phyloP scores from a whole-genome alignment of 2,329 filamentous ascomycete genomes.

The Colletotrichum paranaense region DNA sequence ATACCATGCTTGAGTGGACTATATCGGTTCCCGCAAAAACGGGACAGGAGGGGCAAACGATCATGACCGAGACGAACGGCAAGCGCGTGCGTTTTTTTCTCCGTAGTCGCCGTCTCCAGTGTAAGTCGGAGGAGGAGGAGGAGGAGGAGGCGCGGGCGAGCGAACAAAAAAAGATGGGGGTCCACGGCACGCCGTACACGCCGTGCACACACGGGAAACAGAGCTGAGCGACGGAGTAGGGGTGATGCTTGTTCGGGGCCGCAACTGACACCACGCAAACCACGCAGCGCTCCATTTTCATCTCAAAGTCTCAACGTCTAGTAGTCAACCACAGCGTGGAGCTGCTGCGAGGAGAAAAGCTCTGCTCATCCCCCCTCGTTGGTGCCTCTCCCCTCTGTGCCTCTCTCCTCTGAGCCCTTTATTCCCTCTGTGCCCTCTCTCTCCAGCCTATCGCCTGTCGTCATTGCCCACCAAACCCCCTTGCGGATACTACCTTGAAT shows the following conservation, averaged over 20 bases:
- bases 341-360: background rate
- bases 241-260: slow-evolving; percentile 32
- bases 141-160: background rate
- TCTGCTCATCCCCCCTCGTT: background rate
- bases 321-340: background rate
- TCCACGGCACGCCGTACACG: background rate
- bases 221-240: slow-evolving; percentile 21
- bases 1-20: background rate
- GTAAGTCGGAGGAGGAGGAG: background rate
- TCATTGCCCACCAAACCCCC: background rate
- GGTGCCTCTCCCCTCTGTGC: background rate
- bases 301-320: background rate
- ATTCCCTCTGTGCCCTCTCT: background rate
- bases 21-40: background rate
- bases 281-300: background rate
- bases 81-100: background rate
- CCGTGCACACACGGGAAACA: background rate
- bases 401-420: no score
- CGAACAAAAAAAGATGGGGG: background rate
- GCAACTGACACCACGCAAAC: background rate
- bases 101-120: background rate
- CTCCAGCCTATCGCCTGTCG: background rate
- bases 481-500: background rate
- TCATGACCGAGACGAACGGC: background rate
- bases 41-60: background rate